Conservation (phyloP, 371 early-diverging fungal genomes). For the Mortierella sp. region DNA sequence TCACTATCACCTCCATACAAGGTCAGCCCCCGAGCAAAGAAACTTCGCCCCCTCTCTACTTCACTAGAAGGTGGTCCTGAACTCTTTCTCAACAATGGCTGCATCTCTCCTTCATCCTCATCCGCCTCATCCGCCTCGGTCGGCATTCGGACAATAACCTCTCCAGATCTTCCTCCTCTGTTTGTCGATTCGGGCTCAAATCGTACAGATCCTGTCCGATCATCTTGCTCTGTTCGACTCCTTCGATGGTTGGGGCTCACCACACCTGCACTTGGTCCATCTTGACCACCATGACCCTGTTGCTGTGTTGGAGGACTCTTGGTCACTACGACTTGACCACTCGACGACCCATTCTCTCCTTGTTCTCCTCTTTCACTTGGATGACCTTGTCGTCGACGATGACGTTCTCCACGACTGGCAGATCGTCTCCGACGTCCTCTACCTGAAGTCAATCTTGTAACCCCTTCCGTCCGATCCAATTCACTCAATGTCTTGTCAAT, state of each 20-base stretch:
- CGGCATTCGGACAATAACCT: too few species aligned
- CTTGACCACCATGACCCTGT: background rate
- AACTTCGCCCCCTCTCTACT: background rate
- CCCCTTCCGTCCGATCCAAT: too few species aligned
- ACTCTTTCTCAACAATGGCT: background rate
- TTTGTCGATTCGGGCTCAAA: constrained; percentile 17
- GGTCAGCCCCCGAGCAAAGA: background rate
- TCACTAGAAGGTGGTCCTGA: background rate
- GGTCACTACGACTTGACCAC: constrained; percentile 4
- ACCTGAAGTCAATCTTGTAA: too few species aligned
- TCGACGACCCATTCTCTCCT: background rate
- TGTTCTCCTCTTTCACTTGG: constrained; percentile 25
- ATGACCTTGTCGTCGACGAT: constrained; percentile 33
- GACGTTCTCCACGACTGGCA: background rate
- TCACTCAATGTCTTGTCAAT: too few species aligned
- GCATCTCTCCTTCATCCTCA: too few species aligned
- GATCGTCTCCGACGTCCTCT: too few species aligned
- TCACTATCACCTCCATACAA: background rate
- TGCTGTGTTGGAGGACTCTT: too few species aligned
- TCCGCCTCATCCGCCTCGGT: background rate
- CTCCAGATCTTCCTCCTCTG: constrained; percentile 1
- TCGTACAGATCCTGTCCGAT: constrained; percentile 22
- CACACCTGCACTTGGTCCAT: too few species aligned
- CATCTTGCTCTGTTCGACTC: constrained; percentile 37
- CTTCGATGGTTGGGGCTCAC: constrained; percentile 32